phyloP scores from a whole-genome alignment of 2,329 filamentous ascomycete genomes.

The Chalaropsis thielavioides region DNA sequence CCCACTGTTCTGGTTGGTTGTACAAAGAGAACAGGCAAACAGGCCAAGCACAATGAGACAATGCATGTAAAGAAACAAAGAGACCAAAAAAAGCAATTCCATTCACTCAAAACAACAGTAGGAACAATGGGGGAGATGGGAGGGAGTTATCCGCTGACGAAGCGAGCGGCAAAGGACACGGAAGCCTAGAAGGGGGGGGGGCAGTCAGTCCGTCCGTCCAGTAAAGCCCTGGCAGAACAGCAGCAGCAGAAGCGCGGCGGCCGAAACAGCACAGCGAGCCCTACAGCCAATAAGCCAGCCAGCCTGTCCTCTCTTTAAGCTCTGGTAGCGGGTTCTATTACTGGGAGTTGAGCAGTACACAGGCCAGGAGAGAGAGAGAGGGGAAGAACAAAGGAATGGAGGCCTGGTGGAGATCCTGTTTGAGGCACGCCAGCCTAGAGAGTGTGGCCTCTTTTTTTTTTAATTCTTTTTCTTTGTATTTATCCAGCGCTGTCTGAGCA shows the following conservation, averaged over 20 bases:
- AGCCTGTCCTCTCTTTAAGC: neutral
- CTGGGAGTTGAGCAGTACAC: neutral
- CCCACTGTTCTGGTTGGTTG: neutral
- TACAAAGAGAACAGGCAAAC: neutral
- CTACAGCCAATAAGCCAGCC: neutral
- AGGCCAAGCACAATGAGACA: neutral
- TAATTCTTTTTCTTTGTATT: neutral
- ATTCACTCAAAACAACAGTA: neutral
- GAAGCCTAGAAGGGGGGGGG: neutral
- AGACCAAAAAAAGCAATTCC: neutral
- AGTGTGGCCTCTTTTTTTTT: neutral
- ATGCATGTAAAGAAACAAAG: neutral
- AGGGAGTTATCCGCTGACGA: neutral
- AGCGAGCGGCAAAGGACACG: neutral
- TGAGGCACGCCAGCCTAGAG: neutral
- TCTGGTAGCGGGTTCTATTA: neutral
- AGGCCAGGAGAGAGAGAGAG: neutral
- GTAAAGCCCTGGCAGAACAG: neutral
- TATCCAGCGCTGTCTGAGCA: neutral
- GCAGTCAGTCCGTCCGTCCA: neutral
- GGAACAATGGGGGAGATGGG: neutral
- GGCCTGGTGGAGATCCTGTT: neutral
- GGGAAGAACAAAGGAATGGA: slow-evolving; percentile 18
- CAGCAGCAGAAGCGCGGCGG: too few relatives aligned
- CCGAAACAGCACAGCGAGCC: too few relatives aligned